Conservation (phyloP, 2,329 filamentous ascomycete species). For the Colletotrichum tamarilloi region DNA sequence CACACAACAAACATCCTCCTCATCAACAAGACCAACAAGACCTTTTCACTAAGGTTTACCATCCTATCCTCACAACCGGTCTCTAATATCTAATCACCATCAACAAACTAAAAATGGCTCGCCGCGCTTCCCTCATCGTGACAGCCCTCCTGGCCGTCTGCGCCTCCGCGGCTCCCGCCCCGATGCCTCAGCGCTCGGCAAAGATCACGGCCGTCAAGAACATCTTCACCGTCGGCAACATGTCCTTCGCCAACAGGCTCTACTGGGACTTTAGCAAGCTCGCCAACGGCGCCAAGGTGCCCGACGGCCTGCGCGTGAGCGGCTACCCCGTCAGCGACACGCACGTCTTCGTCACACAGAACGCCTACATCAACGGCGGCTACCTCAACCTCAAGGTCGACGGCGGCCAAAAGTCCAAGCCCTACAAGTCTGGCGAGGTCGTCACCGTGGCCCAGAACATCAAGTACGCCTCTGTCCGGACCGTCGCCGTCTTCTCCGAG, state of each 20-base stretch:
- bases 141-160: slow-evolving; percentile 3
- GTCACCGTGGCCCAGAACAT: slow-evolving; percentile 41
- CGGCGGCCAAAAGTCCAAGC: slow-evolving; percentile 40
- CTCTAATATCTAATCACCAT: background rate
- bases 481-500: slow-evolving; percentile 42
- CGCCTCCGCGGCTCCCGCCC: background rate
- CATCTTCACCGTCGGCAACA: background rate
- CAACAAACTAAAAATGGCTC: background rate
- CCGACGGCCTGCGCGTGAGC: slow-evolving; percentile 38
- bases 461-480: slow-evolving; percentile 44
- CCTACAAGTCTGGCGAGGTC: slow-evolving; percentile 41
- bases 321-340: slow-evolving; percentile 36
- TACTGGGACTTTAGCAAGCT: slow-evolving; percentile 19
- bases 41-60: background rate
- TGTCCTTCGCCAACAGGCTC: background rate
- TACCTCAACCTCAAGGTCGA: slow-evolving; percentile 44
- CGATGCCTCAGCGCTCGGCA: slow-evolving; percentile 2
- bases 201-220: background rate
- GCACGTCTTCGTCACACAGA: slow-evolving; percentile 29
- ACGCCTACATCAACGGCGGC: slow-evolving; percentile 39
- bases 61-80: background rate
- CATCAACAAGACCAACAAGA: too few species aligned
- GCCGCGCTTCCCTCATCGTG: background rate
- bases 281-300: slow-evolving; percentile 27
- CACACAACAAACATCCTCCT: background rate